A percentile compares a stretch with the other conserved stretches of the same genome.
These are phyloP conservation scores for Amanita jacksonii DNA, from an alignment of 768 basidiomycete genomes.

Conservation along the genomic window DNA sequence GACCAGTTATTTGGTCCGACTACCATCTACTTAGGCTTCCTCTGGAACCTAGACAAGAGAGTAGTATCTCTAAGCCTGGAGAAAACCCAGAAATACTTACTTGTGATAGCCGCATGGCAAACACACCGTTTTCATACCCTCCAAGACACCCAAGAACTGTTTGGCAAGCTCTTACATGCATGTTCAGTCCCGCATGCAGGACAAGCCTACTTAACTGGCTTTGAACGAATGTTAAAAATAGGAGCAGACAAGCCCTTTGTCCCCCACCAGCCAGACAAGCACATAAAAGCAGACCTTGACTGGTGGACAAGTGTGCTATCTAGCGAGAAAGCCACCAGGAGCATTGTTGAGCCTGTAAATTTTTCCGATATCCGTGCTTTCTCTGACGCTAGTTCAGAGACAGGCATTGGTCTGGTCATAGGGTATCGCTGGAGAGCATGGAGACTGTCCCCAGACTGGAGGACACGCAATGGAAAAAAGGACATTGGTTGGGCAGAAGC, in stretches of 20 bases:
- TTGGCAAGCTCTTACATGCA: conserved; percentile 30
- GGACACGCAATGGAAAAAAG: conserved; percentile 10
- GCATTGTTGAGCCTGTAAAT: conserved; percentile 4
- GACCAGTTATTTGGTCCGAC: conserved; percentile 11
- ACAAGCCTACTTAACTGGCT: conserved; percentile 28
- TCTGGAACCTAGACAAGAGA: neutral
- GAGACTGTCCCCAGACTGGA: conserved; percentile 23
- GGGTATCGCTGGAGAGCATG: conserved; percentile 21
- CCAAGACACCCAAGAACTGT: conserved; percentile 23
- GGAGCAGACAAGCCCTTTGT: neutral
- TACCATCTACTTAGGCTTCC: conserved; percentile 15
- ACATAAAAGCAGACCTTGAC: neutral
- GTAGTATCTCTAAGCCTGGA: neutral
- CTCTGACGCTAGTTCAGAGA: conserved; percentile 26
- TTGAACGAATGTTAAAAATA: conserved; percentile 25
- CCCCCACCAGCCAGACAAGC: neutral
- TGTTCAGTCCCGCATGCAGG: conserved; percentile 18
- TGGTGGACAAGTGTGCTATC: neutral
- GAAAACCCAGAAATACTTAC: neutral
- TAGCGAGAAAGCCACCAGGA: neutral
- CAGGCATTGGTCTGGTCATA: conserved; percentile 20
- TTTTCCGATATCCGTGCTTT: conserved; percentile 20
- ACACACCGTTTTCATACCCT: conserved; percentile 18
- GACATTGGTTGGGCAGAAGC: conserved; percentile 42
- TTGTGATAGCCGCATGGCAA: neutral